A percentile compares a stretch with the other conserved stretches of the same genome.
These are phyloP conservation scores for Fomitopsis pulvina DNA, from an alignment of 768 basidiomycete species.

Conservation along the genomic window DNA sequence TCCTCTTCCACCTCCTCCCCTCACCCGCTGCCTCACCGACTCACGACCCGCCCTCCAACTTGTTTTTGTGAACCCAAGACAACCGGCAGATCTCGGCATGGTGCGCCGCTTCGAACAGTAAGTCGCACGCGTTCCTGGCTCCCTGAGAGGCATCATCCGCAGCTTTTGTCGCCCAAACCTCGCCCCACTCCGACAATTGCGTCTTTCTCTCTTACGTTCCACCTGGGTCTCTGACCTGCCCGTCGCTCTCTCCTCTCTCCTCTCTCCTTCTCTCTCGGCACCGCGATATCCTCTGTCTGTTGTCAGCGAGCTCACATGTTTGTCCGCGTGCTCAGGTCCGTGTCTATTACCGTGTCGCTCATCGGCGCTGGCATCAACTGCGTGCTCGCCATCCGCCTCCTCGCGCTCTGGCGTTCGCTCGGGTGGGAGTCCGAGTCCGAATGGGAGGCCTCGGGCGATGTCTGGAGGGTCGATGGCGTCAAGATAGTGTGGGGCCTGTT, in stretches of 20 bases:
- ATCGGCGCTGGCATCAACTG: slow-evolving; percentile 36
- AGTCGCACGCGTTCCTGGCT: not conserved
- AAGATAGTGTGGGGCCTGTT: slow-evolving; percentile 54
- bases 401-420: slow-evolving; percentile 37
- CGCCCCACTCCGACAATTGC: slow-evolving; percentile 1
- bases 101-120: slow-evolving; percentile 2
- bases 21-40: not conserved
- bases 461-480: slow-evolving; percentile 35
- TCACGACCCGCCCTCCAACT: not conserved
- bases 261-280: not conserved
- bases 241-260: not conserved
- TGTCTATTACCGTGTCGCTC: slow-evolving; percentile 31
- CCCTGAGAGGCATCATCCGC: not conserved
- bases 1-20: not conserved
- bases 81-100: slow-evolving; percentile 1
- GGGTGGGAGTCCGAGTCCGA: slow-evolving; percentile 42
- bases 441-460: slow-evolving; percentile 38
- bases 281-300: no score
- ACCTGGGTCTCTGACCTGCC: not conserved
- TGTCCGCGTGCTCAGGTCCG: slow-evolving; percentile 25
- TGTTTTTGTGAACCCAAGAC: not conserved
- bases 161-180: not conserved
- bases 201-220: not conserved
- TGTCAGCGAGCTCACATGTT: slow-evolving; percentile 2
- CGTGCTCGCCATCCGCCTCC: slow-evolving; percentile 33